A percentile compares a stretch with the other conserved stretches of the same genome.
These are phyloP conservation scores for Trametes polyzona DNA, from an alignment of 1,284 basidiomycete species.

Conservation along the genomic window DNA sequence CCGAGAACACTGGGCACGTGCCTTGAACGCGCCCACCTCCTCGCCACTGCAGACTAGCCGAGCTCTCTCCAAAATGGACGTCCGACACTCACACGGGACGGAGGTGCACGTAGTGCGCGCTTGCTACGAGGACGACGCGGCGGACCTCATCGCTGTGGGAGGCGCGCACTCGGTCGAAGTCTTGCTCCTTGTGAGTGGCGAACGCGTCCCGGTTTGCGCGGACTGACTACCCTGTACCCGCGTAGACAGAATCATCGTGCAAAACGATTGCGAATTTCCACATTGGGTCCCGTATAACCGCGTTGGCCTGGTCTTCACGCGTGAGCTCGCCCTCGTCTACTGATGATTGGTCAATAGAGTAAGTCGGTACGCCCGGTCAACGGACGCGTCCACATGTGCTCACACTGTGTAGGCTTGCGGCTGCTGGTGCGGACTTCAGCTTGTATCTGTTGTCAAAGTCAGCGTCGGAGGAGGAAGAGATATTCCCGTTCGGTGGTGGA, in stretches of 20 bases:
- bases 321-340: constrained; percentile 65
- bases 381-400: neutral
- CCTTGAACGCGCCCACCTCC: constrained; percentile 14
- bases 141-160: constrained; percentile 71
- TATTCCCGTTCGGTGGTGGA: constrained; percentile 76
- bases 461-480: constrained; percentile 48
- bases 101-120: constrained; percentile 64
- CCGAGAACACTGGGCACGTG: constrained; percentile 9
- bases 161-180: constrained; percentile 74
- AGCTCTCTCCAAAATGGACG: constrained; percentile 48
- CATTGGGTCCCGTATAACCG: constrained; percentile 70
- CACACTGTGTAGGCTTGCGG: constrained; percentile 54
- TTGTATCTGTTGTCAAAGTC: constrained; percentile 70
- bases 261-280: constrained; percentile 69
- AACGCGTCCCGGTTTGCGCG: constrained; percentile 18
- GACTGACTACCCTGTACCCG: constrained; percentile 12
- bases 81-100: constrained; percentile 59
- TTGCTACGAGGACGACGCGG: constrained; percentile 63
- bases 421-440: constrained; percentile 68
- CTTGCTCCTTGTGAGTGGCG: constrained; percentile 57
- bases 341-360: constrained; percentile 76
- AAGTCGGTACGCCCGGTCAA: constrained; percentile 30
- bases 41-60: neutral
- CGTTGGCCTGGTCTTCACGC: constrained; percentile 77
- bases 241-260: constrained; percentile 39